These are phyloP conservation scores for Verticillium longisporum DNA, from an alignment of 2,329 filamentous ascomycete genomes.

Conservation along the genomic window DNA sequence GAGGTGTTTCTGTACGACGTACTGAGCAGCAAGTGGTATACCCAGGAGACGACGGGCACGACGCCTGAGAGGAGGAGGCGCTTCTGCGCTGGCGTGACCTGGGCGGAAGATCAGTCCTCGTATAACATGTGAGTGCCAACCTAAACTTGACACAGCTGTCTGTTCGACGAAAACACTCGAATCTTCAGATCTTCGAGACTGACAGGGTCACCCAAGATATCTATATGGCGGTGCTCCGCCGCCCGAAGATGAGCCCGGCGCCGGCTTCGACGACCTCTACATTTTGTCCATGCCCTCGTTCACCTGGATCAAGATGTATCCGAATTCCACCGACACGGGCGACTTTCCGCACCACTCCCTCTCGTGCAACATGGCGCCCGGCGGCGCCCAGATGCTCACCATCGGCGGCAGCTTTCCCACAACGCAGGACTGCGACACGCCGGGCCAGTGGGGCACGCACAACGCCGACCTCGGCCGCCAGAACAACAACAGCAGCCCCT, in stretches of 20 bases:
- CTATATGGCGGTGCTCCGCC: slow-evolving; percentile 53
- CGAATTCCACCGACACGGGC: slow-evolving; percentile 30
- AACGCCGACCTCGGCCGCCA: slow-evolving; percentile 47
- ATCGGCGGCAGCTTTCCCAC: slow-evolving; percentile 53
- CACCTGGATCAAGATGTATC: slow-evolving; percentile 53
- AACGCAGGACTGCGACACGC: slow-evolving; percentile 42
- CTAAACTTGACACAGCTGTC: not conserved
- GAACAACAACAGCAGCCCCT: slow-evolving; percentile 36
- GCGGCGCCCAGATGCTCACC: slow-evolving; percentile 53
- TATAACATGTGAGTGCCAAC: slow-evolving; percentile 52
- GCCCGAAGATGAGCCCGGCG: slow-evolving; percentile 23
- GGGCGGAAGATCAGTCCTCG: slow-evolving; percentile 51
- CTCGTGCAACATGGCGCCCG: slow-evolving; percentile 48
- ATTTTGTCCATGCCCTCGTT: slow-evolving; percentile 57
- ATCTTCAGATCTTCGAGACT: not conserved
- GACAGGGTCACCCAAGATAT: slow-evolving; percentile 33
- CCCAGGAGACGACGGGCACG: slow-evolving; percentile 46
- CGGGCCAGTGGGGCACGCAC: slow-evolving; percentile 46
- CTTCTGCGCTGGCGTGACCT: slow-evolving; percentile 56
- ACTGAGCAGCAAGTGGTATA: slow-evolving; percentile 52
- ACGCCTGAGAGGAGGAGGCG: slow-evolving; percentile 45
- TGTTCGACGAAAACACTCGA: too few relatives aligned
- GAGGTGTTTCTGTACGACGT: slow-evolving; percentile 56
- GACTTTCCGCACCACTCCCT: slow-evolving; percentile 45
- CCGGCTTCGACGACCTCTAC: slow-evolving; percentile 56